phyloP scores from a whole-genome alignment of 1,284 basidiomycete genomes.

The Moesziomyces sp. region DNA sequence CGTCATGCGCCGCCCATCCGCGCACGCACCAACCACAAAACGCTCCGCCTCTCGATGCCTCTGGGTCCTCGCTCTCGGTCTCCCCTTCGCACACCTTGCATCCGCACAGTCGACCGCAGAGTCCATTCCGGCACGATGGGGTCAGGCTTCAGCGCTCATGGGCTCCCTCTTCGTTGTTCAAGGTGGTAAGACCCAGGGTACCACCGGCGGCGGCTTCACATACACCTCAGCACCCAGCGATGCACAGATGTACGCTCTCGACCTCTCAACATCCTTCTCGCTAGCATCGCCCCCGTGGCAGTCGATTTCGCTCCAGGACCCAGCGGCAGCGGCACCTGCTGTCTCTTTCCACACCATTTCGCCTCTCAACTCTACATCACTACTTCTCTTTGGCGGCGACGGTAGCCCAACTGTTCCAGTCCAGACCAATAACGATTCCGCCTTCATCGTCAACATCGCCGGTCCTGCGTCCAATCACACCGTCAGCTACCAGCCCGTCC shows the following conservation, averaged over 20 bases:
- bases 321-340: constrained; percentile 23
- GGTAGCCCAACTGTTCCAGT: constrained; percentile 29
- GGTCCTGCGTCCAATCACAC: constrained; percentile 20
- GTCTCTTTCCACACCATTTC: constrained; percentile 58
- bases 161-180: constrained; percentile 52
- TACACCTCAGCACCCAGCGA: constrained; percentile 55
- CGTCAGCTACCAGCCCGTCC: constrained; percentile 14
- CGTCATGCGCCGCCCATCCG: neutral
- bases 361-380: constrained; percentile 39
- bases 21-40: neutral
- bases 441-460: constrained; percentile 47
- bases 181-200: constrained; percentile 60
- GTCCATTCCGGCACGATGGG: constrained; percentile 47
- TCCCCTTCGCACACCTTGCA: constrained; percentile 13
- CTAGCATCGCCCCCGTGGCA: constrained; percentile 52
- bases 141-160: constrained; percentile 54
- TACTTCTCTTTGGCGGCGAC: constrained; percentile 61
- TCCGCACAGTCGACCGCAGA: constrained; percentile 16
- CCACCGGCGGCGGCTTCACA: constrained; percentile 52
- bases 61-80: neutral
- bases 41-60: neutral
- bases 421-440: constrained; percentile 57
- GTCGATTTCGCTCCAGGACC: constrained; percentile 1
- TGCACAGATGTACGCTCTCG: constrained; percentile 49
- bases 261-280: constrained; percentile 44